These are phyloP conservation scores for Sporothrix sp. DNA, from an alignment of 2,329 filamentous ascomycete genomes.

Conservation along the genomic window DNA sequence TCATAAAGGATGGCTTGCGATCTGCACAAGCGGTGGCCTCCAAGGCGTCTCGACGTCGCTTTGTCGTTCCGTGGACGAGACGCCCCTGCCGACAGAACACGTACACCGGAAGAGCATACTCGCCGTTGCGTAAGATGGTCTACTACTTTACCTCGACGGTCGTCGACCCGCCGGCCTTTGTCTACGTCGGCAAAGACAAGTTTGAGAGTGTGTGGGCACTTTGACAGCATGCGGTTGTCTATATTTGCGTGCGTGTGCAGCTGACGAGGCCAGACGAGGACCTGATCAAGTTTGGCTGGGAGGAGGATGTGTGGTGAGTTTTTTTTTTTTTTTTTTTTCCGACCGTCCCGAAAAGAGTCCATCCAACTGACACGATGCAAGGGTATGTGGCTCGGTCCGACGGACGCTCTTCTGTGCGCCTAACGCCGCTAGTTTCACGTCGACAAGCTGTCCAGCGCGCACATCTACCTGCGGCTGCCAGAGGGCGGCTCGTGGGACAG, in stretches of 20 bases:
- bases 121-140: no score
- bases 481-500: conserved; percentile 75
- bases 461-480: conserved; percentile 82
- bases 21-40: no score
- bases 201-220: conserved; percentile 66
- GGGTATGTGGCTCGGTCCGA: no score
- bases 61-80: no score
- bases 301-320: conserved; percentile 84
- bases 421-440: conserved; percentile 65
- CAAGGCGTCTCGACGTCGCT: no score
- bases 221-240: not conserved
- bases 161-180: conserved; percentile 70
- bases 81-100: no score
- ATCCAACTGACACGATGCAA: not conserved
- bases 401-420: no score
- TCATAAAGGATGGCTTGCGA: no score
- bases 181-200: conserved; percentile 98
- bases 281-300: conserved; percentile 86
- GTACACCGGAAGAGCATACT: not conserved
- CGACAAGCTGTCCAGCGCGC: conserved; percentile 92
- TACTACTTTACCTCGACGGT: conserved; percentile 89
- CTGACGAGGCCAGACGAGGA: conserved; percentile 67
- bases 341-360: not conserved
- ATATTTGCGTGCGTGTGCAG: not conserved
- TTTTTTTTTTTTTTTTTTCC: no score